Conservation (phyloP, 1,284 basidiomycete species). For the Neolentinus lepideus region DNA sequence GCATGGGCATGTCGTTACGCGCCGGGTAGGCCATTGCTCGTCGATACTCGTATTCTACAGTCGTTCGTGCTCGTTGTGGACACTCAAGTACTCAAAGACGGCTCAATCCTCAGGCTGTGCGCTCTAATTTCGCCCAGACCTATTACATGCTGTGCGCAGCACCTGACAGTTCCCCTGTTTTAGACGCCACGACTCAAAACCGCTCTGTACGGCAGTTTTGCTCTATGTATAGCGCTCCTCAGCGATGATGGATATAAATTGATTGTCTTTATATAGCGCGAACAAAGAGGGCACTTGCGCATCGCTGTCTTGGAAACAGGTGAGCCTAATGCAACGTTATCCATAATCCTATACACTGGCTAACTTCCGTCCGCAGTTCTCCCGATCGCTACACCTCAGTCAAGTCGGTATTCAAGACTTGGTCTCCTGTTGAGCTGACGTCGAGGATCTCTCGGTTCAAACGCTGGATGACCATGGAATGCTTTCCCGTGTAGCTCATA, state of each 20-base stretch:
- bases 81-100: not conserved
- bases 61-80: not conserved
- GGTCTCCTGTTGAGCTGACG: no score
- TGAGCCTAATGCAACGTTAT: no score
- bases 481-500: no score
- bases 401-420: no score
- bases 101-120: not conserved
- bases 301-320: no score
- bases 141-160: not conserved
- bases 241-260: not conserved
- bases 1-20: not conserved
- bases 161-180: not conserved
- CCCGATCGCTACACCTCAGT: no score
- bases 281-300: not conserved
- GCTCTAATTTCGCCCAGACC: not conserved
- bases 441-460: no score
- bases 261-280: not conserved
- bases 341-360: no score
- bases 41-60: not conserved
- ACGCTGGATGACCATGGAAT: no score
- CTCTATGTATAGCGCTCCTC: no score
- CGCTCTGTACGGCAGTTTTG: no score
- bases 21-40: not conserved
- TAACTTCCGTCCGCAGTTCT: no score
- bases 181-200: not conserved